phyloP scores from a whole-genome alignment of 2,329 filamentous ascomycete species.

The Colletotrichum brevisporum region DNA sequence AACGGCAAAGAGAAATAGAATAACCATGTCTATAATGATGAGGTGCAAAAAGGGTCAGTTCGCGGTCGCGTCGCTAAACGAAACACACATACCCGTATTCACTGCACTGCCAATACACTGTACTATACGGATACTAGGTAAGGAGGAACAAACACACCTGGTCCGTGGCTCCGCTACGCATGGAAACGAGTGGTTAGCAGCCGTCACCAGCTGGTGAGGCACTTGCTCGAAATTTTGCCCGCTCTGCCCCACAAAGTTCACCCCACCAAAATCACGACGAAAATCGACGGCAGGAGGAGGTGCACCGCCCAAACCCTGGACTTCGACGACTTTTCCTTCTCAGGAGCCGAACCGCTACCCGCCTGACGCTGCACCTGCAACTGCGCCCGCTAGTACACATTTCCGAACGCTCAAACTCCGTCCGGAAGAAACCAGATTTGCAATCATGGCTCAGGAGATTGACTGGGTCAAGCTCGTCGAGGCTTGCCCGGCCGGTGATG shows the following conservation, averaged over 20 bases:
- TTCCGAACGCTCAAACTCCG: constrained; percentile 14
- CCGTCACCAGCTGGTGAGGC: constrained; percentile 27
- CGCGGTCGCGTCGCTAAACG: no score
- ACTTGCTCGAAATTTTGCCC: constrained; percentile 41
- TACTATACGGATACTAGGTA: no score
- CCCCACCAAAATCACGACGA: constrained; percentile 43
- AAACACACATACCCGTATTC: not conserved
- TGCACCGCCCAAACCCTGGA: constrained; percentile 39
- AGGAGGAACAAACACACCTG: constrained; percentile 3
- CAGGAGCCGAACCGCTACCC: constrained; percentile 37
- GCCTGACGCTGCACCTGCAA: constrained; percentile 31
- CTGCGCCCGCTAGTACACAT: constrained; percentile 18
- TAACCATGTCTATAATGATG: not conserved
- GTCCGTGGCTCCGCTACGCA: constrained; percentile 27
- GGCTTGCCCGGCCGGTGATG: constrained; percentile 79
- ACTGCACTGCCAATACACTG: not conserved
- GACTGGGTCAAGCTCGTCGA: constrained; percentile 75
- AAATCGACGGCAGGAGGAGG: constrained; percentile 41
- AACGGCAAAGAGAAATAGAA: not conserved
- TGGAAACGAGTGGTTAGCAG: constrained; percentile 29
- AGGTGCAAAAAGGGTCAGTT: no score
- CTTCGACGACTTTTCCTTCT: constrained; percentile 39
- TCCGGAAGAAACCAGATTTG: constrained; percentile 14
- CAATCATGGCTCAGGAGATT: constrained; percentile 68
- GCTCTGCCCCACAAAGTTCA: constrained; percentile 43